A percentile compares a stretch with the other conserved stretches of the same genome.
phyloP scores from a whole-genome alignment of 2,329 filamentous ascomycete species.

The Delphinella strobiligena region DNA sequence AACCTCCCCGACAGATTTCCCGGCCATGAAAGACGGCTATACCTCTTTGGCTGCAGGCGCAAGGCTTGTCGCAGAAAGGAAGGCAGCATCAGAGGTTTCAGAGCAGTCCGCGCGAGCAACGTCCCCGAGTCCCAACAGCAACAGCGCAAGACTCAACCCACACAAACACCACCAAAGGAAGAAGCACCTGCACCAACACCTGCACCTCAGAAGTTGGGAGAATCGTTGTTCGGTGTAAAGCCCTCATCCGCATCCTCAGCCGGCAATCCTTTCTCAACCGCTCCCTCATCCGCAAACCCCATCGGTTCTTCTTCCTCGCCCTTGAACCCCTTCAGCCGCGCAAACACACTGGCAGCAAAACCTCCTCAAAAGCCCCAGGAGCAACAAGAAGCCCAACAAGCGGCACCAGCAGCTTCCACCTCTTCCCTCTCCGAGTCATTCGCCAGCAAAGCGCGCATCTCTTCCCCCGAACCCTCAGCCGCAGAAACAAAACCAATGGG shows the following conservation, averaged over 20 bases:
- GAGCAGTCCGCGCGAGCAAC: constrained; percentile 47
- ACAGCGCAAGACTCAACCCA: constrained; percentile 20
- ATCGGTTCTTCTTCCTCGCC: constrained; percentile 36
- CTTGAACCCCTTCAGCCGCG: constrained; percentile 46
- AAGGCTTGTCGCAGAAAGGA: constrained; percentile 70
- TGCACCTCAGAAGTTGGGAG: constrained; percentile 41
- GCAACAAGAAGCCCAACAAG: constrained; percentile 10
- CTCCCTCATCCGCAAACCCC: constrained; percentile 44
- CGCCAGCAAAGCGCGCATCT: constrained; percentile 53
- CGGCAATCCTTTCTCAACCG: constrained; percentile 51
- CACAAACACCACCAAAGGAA: constrained; percentile 12
- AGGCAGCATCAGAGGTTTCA: constrained; percentile 66
- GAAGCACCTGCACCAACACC: constrained; percentile 12
- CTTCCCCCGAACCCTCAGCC: constrained; percentile 23
- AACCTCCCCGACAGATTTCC: constrained; percentile 81
- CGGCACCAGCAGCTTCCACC: constrained; percentile 19
- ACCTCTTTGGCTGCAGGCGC: constrained; percentile 70
- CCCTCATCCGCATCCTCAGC: constrained; percentile 16
- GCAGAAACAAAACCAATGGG: constrained; percentile 16
- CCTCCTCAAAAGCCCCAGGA: constrained; percentile 22
- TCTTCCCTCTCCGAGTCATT: constrained; percentile 61
- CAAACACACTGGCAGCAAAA: constrained; percentile 31
- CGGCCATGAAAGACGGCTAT: constrained; percentile 75
- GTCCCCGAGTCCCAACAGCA: constrained; percentile 10
- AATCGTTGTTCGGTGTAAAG: constrained; percentile 58